phyloP scores from a whole-genome alignment of 768 basidiomycete species.

The Xerocomellus chrysenteron region DNA sequence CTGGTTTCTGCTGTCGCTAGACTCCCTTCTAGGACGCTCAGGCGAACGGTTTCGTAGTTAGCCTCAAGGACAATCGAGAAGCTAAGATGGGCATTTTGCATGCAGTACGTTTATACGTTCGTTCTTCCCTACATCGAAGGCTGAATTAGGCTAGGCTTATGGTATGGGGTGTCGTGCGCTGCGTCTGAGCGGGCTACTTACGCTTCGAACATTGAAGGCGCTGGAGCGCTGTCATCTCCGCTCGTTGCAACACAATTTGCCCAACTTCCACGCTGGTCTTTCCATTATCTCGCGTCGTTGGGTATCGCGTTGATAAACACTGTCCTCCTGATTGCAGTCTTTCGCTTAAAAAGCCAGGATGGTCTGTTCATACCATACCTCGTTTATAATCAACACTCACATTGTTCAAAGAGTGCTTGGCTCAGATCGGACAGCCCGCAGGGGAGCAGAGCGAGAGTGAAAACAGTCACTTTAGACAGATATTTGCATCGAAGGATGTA shows the following conservation, averaged over 20 bases:
- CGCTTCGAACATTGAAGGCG: conserved; percentile 39
- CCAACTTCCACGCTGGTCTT: conserved; percentile 63
- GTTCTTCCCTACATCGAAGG: conserved; percentile 12
- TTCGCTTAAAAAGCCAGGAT: conserved; percentile 67
- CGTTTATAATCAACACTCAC: background rate
- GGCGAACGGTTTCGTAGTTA: conserved; percentile 45
- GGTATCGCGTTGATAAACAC: conserved; percentile 63
- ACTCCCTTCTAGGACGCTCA: conserved; percentile 41
- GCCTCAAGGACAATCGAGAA: conserved; percentile 38
- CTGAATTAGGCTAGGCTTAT: conserved; percentile 25
- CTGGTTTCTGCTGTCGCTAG: background rate
- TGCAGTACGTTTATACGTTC: conserved; percentile 21
- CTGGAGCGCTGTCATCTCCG: conserved; percentile 67
- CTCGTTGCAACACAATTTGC: conserved; percentile 82
- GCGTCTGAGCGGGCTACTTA: conserved; percentile 6
- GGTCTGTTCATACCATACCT: conserved; percentile 41
- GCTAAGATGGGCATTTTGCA: conserved; percentile 44
- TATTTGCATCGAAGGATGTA: conserved; percentile 51
- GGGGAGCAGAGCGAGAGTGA: conserved; percentile 37
- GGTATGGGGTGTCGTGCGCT: conserved; percentile 25
- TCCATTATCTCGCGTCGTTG: conserved; percentile 72
- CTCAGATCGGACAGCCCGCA: conserved; percentile 49
- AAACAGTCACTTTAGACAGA: conserved; percentile 46
- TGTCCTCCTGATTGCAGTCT: conserved; percentile 51
- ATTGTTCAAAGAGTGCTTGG: conserved; percentile 46